phyloP scores from a whole-genome alignment of 192 early-diverging fungal genomes.

The Pilobolus umbonatus region DNA sequence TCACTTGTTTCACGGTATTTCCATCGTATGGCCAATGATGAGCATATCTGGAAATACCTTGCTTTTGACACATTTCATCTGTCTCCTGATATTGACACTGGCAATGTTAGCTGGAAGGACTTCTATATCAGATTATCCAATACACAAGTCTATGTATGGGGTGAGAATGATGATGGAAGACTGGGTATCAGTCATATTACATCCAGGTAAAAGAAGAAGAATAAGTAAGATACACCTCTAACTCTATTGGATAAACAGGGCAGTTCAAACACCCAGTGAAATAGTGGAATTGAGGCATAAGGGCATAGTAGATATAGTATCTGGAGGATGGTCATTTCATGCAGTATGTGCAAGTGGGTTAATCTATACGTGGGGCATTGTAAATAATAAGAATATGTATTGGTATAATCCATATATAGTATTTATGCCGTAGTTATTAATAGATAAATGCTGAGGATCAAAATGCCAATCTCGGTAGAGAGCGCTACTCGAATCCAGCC shows the following conservation, averaged over 20 bases:
- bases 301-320: constrained; percentile 27
- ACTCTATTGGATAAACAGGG: too few relatives aligned
- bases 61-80: constrained; percentile 13
- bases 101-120: constrained; percentile 28
- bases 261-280: constrained; percentile 16
- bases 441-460: constrained; percentile 5
- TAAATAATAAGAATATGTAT: constrained; percentile 4
- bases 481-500: background rate
- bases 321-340: constrained; percentile 39
- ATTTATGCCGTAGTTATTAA: background rate
- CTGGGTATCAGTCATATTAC: constrained; percentile 12
- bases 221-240: background rate
- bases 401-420: background rate
- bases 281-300: constrained; percentile 20
- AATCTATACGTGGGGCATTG: constrained; percentile 30
- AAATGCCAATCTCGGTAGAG: background rate
- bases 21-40: constrained; percentile 12
- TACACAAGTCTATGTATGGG: constrained; percentile 26
- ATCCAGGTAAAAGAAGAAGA: background rate
- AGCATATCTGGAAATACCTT: constrained; percentile 19
- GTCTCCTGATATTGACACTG: constrained; percentile 9
- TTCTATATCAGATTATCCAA: constrained; percentile 17
- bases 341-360: constrained; percentile 23
- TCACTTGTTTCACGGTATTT: constrained; percentile 2
- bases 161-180: constrained; percentile 22